These are phyloP conservation scores for Lepidium didymum DNA, from an alignment of 345 rosid species.

Conservation along the genomic window DNA sequence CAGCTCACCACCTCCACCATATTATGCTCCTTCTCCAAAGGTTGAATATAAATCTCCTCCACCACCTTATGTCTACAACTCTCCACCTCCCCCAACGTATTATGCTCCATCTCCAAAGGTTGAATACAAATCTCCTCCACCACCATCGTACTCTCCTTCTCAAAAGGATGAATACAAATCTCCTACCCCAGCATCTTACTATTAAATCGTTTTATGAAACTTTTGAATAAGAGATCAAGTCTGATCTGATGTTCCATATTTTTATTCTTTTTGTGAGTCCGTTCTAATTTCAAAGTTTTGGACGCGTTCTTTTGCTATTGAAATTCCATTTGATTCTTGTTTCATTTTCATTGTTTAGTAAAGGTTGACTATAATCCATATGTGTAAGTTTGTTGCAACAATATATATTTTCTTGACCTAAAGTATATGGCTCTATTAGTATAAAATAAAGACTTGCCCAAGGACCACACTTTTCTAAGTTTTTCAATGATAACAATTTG, in stretches of 20 bases:
- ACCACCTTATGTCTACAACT: too few species aligned
- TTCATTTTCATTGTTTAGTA: background rate
- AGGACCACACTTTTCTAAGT: background rate
- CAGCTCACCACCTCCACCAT: too few species aligned
- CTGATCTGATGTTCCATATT: background rate
- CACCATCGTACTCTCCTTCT: background rate
- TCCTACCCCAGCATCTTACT: background rate
- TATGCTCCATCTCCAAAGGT: too few species aligned
- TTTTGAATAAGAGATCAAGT: background rate
- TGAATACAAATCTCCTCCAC: background rate
- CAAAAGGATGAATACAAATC: background rate
- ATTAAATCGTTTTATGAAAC: background rate
- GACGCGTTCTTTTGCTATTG: background rate
- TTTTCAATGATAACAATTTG: background rate
- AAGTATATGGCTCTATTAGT: background rate
- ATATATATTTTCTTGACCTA: background rate
- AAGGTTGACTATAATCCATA: background rate
- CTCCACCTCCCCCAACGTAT: too few species aligned
- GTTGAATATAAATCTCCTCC: too few species aligned
- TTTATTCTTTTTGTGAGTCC: background rate
- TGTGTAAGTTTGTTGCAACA: background rate
- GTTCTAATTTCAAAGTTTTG: background rate
- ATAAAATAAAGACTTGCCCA: background rate
- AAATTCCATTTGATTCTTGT: slow-evolving; percentile 1
- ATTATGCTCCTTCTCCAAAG: too few species aligned